Evolutionary conservation across 495 filamentous ascomycete species (phyloP), one percentile per base, ranked within the genome.

Genomic region (Aspergillus sclerotiicarbonarius): DNA sequence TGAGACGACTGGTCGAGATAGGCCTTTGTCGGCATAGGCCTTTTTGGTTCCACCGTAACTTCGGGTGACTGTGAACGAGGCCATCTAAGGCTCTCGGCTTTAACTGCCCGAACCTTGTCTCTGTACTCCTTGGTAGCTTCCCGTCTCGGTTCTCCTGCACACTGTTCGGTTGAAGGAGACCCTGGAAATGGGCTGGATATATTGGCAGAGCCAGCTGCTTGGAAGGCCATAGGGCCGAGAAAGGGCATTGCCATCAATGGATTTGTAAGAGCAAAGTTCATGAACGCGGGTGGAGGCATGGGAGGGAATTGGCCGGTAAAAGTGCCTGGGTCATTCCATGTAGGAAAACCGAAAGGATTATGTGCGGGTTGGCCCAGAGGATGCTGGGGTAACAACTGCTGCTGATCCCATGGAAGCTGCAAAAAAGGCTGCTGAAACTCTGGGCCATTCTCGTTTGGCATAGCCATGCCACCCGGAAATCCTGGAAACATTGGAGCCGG

Each of bases 1-100:
- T 58, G 48, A 8, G 66, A 63, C 25, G 82, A 69, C 57, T 76
- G 75, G 4, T 62, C 43, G 21, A 84, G 58, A 65, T 87, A 87
- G 33, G 64, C 53, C 1, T 61, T 35, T 9, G 65, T 78, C 3
- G 81, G 75, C 0, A 52, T 29, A 1, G 83, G 80, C 0, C 63
- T 18, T n/a, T 8, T 8, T 2, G 16, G 53, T 35, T 44, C 16
- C 60, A 45, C 45, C 25, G 25, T 25, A 5, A 25, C 25, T 25
- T 25, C 25, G 25, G 25, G 25, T 2, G 25, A 25, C 25, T 25
- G 2, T 25, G 25, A 25, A 25, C 25, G 25, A 25, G 25, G 25
- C 25, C 5, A 5, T 25, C 25, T 5, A 25, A 5, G 25, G 25
- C 5, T 3, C 25, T 25, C 25, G 5, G 25, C 5, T 25, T 25